phyloP scores from a whole-genome alignment of 176 grass and related monocot species.

The Oryza meyeriana region DNA sequence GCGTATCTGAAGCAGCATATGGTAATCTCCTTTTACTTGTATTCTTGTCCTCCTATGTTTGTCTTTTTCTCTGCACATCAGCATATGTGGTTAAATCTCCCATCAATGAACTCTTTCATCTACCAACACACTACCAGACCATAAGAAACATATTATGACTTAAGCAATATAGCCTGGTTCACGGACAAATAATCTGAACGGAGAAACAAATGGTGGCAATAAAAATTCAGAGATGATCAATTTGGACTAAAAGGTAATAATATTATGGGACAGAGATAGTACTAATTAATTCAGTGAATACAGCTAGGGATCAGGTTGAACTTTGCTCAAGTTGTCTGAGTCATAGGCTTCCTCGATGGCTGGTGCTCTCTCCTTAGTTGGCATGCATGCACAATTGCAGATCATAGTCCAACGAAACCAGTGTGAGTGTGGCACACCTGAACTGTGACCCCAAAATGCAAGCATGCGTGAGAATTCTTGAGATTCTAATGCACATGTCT shows the following conservation, averaged over 20 bases:
- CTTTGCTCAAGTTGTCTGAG: not conserved
- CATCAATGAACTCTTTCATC: not conserved
- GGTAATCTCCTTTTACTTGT: not conserved
- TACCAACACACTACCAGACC: not conserved
- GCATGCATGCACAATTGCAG: not conserved
- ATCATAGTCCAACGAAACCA: not conserved
- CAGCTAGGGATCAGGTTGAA: not conserved
- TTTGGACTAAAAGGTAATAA: too few species aligned
- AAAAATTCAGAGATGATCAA: not conserved
- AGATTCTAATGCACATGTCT: conserved; percentile 31
- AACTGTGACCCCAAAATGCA: conserved; percentile 17
- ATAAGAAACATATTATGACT: not conserved
- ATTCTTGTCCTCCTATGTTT: not conserved
- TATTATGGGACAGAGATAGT: too few species aligned
- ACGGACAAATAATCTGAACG: not conserved
- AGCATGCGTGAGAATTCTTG: not conserved
- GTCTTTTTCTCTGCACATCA: not conserved
- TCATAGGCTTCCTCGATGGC: not conserved
- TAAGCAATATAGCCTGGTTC: not conserved
- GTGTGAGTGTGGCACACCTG: conserved; percentile 24
- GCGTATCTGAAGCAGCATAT: not conserved
- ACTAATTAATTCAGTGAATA: too few species aligned
- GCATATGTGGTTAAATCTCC: not conserved
- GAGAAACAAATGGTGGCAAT: too few species aligned
- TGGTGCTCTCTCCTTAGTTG: not conserved